phyloP scores from a whole-genome alignment of 1,284 basidiomycete species.

The Sanghuangporus sanghuang region DNA sequence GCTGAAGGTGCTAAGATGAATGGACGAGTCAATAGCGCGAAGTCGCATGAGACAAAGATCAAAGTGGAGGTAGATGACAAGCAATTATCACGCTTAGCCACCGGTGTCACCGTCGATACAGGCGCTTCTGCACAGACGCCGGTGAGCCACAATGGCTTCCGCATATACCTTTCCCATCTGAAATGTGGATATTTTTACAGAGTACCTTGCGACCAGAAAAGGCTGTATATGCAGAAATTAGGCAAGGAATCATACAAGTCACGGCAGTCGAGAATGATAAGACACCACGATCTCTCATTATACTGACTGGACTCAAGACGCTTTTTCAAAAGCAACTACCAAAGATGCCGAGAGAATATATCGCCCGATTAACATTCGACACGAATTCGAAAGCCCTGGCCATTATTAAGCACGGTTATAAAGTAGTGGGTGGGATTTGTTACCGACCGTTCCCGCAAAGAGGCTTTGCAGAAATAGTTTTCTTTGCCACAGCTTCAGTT shows the following conservation, averaged over 20 bases:
- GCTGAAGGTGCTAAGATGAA: constrained; percentile 32
- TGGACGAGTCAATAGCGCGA: constrained; percentile 36
- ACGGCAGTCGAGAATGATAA: constrained; percentile 84
- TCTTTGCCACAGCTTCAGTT: constrained; percentile 95
- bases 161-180: constrained; percentile 8
- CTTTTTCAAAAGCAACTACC: constrained; percentile 97
- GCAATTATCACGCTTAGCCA: constrained; percentile 66
- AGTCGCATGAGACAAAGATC: constrained; percentile 53
- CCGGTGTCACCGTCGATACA: constrained; percentile 76
- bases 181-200: constrained; percentile 27
- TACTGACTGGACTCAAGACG: constrained; percentile 92
- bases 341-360: constrained; percentile 99
- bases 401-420: constrained; percentile 92
- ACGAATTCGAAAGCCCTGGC: constrained; percentile 88
- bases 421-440: constrained; percentile 97
- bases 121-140: constrained; percentile 42
- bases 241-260: constrained; percentile 81
- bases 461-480: constrained; percentile 97
- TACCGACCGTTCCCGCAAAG: constrained; percentile 95
- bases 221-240: constrained; percentile 79
- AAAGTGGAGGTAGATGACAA: constrained; percentile 76
- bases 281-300: constrained; percentile 71
- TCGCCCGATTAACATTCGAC: constrained; percentile 93
- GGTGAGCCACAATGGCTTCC: constrained; percentile 31
- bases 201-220: constrained; percentile 60